Conservation (phyloP, 768 basidiomycete genomes). For the Lentinus brumalis region DNA sequence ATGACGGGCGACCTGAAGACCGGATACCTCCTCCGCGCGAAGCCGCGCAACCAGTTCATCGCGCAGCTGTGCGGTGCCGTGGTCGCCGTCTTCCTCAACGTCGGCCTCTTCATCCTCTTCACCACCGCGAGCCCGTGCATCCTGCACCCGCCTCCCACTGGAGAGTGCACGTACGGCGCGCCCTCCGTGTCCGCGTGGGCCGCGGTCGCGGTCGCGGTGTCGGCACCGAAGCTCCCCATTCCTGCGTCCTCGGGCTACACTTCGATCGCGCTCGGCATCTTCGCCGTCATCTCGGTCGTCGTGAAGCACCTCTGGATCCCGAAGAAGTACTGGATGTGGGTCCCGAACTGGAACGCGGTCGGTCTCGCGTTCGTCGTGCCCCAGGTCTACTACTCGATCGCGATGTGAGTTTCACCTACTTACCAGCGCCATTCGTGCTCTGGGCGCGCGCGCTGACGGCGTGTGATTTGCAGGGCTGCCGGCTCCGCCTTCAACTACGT, state of each 20-base stretch:
- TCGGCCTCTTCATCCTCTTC: conserved; percentile 63
- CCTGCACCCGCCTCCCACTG: conserved; percentile 30
- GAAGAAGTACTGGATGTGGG: conserved; percentile 22
- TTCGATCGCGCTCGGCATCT: conserved; percentile 22
- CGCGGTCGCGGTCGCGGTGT: conserved; percentile 30
- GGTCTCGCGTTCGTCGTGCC: conserved; percentile 25
- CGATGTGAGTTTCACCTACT: conserved; percentile 16
- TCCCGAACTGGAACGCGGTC: conserved; percentile 29
- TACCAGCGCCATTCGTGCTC: background rate
- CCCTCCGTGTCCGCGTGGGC: conserved; percentile 60
- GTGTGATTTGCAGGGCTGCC: conserved; percentile 30
- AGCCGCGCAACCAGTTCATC: conserved; percentile 63
- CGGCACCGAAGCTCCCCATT: conserved; percentile 22
- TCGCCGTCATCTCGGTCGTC: conserved; percentile 13
- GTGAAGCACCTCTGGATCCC: conserved; percentile 24
- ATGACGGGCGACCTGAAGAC: conserved; percentile 73
- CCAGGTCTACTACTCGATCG: conserved; percentile 25
- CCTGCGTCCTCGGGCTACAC: conserved; percentile 22
- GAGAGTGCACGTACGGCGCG: conserved; percentile 54
- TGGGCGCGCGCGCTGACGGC: background rate
- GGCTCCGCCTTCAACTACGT: conserved; percentile 50
- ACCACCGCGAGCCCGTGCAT: conserved; percentile 65
- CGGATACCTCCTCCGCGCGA: conserved; percentile 66
- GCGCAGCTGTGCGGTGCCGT: conserved; percentile 60
- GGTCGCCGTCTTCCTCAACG: conserved; percentile 60